Evolutionary conservation across 108 stramenopile species (phyloP).

Genomic region (Bacterosira constricta): DNA sequence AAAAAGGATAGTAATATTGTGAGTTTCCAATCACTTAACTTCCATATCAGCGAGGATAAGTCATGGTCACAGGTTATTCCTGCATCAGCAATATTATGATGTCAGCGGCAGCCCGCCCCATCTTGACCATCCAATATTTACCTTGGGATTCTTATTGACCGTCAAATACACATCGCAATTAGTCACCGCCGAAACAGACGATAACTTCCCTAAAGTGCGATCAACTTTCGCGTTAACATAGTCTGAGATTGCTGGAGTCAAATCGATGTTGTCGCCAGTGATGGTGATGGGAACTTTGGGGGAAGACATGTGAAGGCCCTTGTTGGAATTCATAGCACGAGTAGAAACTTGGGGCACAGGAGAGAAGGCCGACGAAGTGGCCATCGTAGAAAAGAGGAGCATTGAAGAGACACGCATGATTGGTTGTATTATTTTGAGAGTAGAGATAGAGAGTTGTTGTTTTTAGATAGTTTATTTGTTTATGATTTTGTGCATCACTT

Average conservation of each 20-base stretch:
- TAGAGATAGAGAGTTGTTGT: not conserved
- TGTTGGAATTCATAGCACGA: not conserved
- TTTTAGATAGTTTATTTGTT: not conserved
- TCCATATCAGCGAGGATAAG: too few relatives aligned
- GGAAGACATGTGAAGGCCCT: constrained; percentile 49
- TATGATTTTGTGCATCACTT: not conserved
- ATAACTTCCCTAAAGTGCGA: constrained; percentile 70
- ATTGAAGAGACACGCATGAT: constrained; percentile 29
- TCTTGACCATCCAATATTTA: constrained; percentile 36
- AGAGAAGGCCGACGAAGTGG: constrained; percentile 36
- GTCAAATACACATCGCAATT: constrained; percentile 83
- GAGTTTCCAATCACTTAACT: too few relatives aligned
- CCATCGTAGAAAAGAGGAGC: constrained; percentile 27
- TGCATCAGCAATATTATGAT: too few relatives aligned
- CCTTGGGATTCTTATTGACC: constrained; percentile 88
- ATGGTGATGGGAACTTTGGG: constrained; percentile 68
- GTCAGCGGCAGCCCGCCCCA: too few relatives aligned
- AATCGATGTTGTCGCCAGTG: constrained; percentile 85
- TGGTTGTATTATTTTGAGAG: too few relatives aligned
- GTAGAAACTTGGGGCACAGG: constrained; percentile 16
- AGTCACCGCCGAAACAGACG: constrained; percentile 56
- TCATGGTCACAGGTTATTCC: too few relatives aligned
- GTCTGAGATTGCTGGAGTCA: constrained; percentile 76
- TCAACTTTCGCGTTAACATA: constrained; percentile 82
- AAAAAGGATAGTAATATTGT: not conserved